Percentiles rank a stretch among this genome's conserved stretches.
These are phyloP conservation scores for Tillandsia leiboldiana DNA, from an alignment of 176 grass and related monocot species.

Conservation along the genomic window DNA sequence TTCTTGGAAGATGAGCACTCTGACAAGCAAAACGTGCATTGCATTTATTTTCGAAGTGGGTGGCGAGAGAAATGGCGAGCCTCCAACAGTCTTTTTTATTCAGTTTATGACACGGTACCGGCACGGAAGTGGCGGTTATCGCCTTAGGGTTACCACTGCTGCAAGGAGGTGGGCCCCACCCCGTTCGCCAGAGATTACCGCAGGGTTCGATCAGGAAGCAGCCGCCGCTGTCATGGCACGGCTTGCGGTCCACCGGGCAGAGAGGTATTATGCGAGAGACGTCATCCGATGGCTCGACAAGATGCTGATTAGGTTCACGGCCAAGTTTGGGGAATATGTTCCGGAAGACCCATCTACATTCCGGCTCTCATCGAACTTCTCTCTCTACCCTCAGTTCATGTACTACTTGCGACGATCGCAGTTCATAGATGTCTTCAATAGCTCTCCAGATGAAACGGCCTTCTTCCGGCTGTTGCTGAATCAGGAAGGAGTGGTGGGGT, in stretches of 20 bases:
- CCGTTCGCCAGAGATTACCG: constrained; percentile 64
- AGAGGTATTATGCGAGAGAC: constrained; percentile 75
- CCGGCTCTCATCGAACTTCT: constrained; percentile 75
- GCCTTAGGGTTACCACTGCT: constrained; percentile 78
- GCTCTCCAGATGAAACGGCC: constrained; percentile 87
- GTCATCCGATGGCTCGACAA: constrained; percentile 98
- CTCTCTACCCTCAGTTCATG: constrained; percentile 92
- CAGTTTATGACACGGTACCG: constrained; percentile 94
- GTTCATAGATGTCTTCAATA: constrained; percentile 98
- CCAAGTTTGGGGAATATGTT: constrained; percentile 91
- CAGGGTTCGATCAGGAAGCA: constrained; percentile 94
- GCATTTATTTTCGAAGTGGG: constrained; percentile 80
- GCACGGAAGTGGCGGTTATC: constrained; percentile 63
- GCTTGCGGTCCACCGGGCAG: constrained; percentile 74
- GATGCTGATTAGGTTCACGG: constrained; percentile 96
- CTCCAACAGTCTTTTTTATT: constrained; percentile 85
- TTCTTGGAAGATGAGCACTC: constrained; percentile 73
- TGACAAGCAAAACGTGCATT: constrained; percentile 82
- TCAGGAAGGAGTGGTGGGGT: constrained; percentile 81
- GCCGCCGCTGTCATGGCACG: constrained; percentile 87
- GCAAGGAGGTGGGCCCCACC: constrained; percentile 84
- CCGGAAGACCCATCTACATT: constrained; percentile 97
- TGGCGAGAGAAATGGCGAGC: constrained; percentile 43
- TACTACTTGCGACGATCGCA: constrained; percentile 93
- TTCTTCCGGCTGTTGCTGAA: constrained; percentile 97